phyloP scores from a whole-genome alignment of 768 basidiomycete species.

The Mycena metata region DNA sequence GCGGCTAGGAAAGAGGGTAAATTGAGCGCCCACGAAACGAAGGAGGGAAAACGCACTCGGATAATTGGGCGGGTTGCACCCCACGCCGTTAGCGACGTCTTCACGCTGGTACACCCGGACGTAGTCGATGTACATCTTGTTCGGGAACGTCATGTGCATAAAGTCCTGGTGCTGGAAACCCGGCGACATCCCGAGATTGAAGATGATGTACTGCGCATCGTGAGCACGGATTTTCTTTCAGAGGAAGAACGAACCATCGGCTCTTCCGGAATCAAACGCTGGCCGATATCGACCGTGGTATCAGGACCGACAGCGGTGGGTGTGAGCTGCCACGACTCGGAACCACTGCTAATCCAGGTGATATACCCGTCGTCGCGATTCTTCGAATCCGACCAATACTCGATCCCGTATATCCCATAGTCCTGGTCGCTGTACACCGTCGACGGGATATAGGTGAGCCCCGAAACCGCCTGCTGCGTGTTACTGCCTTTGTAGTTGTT shows the following conservation, averaged over 20 bases:
- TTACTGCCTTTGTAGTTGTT: conserved; percentile 80
- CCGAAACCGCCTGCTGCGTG: conserved; percentile 84
- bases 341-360: conserved; percentile 82
- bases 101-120: conserved; percentile 90
- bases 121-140: conserved; percentile 89
- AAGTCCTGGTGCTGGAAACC: conserved; percentile 83
- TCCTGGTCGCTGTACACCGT: conserved; percentile 66
- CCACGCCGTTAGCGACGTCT: conserved; percentile 74
- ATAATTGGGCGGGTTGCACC: conserved; percentile 82
- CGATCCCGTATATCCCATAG: conserved; percentile 79
- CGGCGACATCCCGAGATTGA: conserved; percentile 88
- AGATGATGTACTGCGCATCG: conserved; percentile 82
- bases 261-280: conserved; percentile 88
- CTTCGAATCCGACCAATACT: conserved; percentile 84
- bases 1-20: conserved; percentile 52
- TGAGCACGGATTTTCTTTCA: too few relatives aligned
- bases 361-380: conserved; percentile 79
- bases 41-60: conserved; percentile 59
- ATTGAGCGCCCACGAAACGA: too few relatives aligned
- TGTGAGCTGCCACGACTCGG: conserved; percentile 79
- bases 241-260: conserved; percentile 79
- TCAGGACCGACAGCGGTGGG: conserved; percentile 79
- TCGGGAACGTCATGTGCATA: conserved; percentile 80
- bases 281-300: conserved; percentile 64
- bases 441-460: conserved; percentile 67